These are phyloP conservation scores for Amanita rimosa DNA, from an alignment of 768 basidiomycete genomes.

Conservation along the genomic window DNA sequence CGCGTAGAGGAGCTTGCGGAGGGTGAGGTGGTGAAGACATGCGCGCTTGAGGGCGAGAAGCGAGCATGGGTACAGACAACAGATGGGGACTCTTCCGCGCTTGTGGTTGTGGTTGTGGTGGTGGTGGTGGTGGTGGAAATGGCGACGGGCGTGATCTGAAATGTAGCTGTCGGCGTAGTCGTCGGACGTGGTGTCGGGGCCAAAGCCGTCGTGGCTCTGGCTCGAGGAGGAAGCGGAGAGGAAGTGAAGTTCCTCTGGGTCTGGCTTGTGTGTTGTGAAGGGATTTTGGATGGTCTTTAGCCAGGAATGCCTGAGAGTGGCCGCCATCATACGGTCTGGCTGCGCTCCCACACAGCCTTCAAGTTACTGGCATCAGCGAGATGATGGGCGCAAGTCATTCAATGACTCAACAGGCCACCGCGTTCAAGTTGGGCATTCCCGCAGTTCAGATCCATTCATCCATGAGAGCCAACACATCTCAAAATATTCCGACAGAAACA, in stretches of 20 bases:
- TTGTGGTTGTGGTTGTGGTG: no score
- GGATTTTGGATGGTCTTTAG: not conserved
- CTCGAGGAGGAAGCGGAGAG: not conserved
- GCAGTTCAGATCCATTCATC: no score
- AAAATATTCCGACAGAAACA: no score
- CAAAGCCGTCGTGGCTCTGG: not conserved
- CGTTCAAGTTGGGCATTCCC: no score
- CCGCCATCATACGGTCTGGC: not conserved
- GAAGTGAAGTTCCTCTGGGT: not conserved
- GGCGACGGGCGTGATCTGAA: no score
- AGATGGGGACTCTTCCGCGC: not conserved
- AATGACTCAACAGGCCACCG: no score
- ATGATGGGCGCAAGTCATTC: no score
- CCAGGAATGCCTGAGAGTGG: not conserved
- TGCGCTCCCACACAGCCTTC: no score
- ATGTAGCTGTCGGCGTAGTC: not conserved
- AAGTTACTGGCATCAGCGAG: no score
- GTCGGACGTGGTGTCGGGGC: not conserved
- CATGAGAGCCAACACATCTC: no score
- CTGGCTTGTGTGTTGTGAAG: not conserved
- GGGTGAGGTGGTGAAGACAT: not conserved
- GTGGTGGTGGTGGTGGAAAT: no score
- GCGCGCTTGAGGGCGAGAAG: not conserved
- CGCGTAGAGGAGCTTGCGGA: not conserved
- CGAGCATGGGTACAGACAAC: not conserved